Base-by-base conservation (phyloP, 2,329 filamentous ascomycete genomes). In the Thelonectria olida region DNA sequence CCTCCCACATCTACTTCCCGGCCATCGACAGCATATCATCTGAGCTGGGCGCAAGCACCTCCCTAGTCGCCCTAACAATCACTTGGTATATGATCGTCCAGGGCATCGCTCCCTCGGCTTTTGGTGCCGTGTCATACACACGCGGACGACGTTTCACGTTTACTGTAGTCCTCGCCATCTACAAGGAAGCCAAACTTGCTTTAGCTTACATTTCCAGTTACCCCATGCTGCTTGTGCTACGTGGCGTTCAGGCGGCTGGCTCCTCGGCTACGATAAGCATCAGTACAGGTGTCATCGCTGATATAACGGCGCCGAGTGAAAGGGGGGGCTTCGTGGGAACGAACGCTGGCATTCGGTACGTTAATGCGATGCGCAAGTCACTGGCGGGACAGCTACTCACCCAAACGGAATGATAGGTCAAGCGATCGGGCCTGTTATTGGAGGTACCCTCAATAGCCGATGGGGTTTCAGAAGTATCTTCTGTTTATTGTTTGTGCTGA, bases 1-100 rank as follows among this genome's bases (percentile, higher is more conserved):
- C 82, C 4, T 80, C 79, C 28, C 84, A 81, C 60, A 84, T 86
- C 51, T 85, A 85, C 72, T 78, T 82, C 50, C 81, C 82, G 1
- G 76, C 80, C 0, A 63, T 84, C 5, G 74, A 77, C 44, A 63
- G 72, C 3, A 76, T 83, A 15, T 72, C 78, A 7, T 17, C 72
- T 65, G 74, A 78, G 13, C 67, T 78, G 2, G 38, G 68, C 15
- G 70, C 77, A 12, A 76, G 70, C 54, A 20, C 72, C 1, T 63
- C 66, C 9, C 58, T 67, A 25, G 72, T 82, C 15, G 77, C 74
- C 48, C 67, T 82, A 10, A 81, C 79, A 5, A 75, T 82, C 9
- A 82, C 80, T 0, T 72, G 77, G 2, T 86, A 85, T 64, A 80
- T 84, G 71, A 75, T 85, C 50, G 73, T 84, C 4, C 84, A 85